Evolutionary conservation across 1,139 yeast genomes (phyloP).

Genomic region (Candida pseudocylindracea): DNA sequence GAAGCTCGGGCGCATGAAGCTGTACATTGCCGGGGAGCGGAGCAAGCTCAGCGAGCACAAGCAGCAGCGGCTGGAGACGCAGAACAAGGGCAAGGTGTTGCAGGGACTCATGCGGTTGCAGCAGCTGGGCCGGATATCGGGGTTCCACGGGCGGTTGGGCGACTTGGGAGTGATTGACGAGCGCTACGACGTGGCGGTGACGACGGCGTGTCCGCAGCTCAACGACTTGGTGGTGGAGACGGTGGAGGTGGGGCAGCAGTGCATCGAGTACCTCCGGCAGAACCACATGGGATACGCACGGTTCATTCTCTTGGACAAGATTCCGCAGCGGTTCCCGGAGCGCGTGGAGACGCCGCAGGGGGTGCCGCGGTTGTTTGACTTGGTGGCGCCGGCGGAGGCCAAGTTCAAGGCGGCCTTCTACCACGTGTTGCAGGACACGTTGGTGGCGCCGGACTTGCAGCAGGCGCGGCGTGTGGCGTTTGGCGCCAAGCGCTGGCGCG

Average conservation of each 20-base stretch:
- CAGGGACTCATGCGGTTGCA: constrained; percentile 46
- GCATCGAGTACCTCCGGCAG: constrained; percentile 71
- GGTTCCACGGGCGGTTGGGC: constrained; percentile 81
- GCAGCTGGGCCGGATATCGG: constrained; percentile 65
- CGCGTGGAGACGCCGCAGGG: constrained; percentile 39
- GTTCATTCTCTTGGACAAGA: constrained; percentile 59
- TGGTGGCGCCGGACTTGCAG: constrained; percentile 58
- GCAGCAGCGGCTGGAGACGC: constrained; percentile 27
- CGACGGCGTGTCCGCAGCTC: constrained; percentile 84
- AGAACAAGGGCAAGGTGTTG: constrained; percentile 57
- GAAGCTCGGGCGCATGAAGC: constrained; percentile 27
- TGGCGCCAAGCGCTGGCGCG: constrained; percentile 62
- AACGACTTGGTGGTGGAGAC: constrained; percentile 90
- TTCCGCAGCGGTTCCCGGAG: constrained; percentile 36
- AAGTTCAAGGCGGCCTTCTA: constrained; percentile 77
- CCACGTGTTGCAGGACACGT: constrained; percentile 66
- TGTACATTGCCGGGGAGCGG: constrained; percentile 28
- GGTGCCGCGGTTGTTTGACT: constrained; percentile 68
- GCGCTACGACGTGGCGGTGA: constrained; percentile 75
- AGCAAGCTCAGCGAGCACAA: constrained; percentile 48
- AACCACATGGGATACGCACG: constrained; percentile 79
- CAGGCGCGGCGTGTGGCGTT: constrained; percentile 83
- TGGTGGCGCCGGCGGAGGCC: constrained; percentile 42
- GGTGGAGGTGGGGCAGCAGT: constrained; percentile 81
- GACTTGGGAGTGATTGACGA: constrained; percentile 79